A percentile compares a stretch with the other conserved stretches of the same genome.
These are phyloP conservation scores for Amanita rubescens DNA, from an alignment of 768 basidiomycete species.

Conservation along the genomic window DNA sequence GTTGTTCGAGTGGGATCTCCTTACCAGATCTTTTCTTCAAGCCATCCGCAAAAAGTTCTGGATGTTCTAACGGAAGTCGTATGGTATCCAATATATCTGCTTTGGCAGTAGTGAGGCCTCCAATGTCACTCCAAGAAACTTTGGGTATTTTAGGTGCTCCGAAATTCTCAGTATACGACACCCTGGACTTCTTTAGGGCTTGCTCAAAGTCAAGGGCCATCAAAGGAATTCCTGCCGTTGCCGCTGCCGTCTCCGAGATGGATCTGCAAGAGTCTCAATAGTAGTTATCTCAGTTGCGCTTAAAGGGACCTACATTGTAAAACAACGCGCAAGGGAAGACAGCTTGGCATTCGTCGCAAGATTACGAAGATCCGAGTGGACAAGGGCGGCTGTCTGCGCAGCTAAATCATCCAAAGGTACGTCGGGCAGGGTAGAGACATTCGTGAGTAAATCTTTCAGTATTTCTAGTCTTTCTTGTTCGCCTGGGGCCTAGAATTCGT, in stretches of 20 bases:
- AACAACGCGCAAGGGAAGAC: slow-evolving; percentile 45
- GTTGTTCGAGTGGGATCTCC: neutral
- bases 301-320: slow-evolving; percentile 26
- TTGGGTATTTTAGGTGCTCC: slow-evolving; percentile 96
- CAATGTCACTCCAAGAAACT: slow-evolving; percentile 97
- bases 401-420: slow-evolving; percentile 69
- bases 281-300: no score
- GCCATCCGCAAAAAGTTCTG: slow-evolving; percentile 84
- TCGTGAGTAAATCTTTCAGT: slow-evolving; percentile 37
- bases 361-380: slow-evolving; percentile 72
- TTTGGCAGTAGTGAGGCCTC: slow-evolving; percentile 83
- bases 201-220: slow-evolving; percentile 59
- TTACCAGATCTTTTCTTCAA: slow-evolving; percentile 93
- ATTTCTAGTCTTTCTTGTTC: slow-evolving; percentile 68
- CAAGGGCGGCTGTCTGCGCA: slow-evolving; percentile 84
- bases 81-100: slow-evolving; percentile 93
- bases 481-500: slow-evolving; percentile 55
- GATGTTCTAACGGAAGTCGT: slow-evolving; percentile 83
- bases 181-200: slow-evolving; percentile 65
- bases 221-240: slow-evolving; percentile 38
- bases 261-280: neutral
- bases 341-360: slow-evolving; percentile 55
- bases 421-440: slow-evolving; percentile 55
- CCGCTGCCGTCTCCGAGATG: neutral
- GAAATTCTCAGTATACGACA: slow-evolving; percentile 83